Evolutionary conservation across 805 yeast species (phyloP).

Genomic region (Sugiyamaella qingdaonensis): DNA sequence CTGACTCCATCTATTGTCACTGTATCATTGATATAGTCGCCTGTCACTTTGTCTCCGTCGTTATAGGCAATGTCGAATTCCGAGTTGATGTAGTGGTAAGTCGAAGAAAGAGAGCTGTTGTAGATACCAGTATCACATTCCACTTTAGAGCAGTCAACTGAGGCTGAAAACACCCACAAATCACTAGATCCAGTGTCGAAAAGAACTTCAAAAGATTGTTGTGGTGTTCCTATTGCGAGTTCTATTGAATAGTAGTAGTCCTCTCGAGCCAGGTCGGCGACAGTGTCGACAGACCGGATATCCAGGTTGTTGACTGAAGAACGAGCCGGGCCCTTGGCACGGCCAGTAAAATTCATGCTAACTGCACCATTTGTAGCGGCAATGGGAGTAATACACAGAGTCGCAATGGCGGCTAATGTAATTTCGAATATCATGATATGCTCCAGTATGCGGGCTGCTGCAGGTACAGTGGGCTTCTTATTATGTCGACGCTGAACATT

Average conservation of each 20-base stretch:
- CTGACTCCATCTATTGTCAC: slow-evolving; percentile 45
- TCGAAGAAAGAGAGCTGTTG: slow-evolving; percentile 10
- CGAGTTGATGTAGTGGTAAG: slow-evolving; percentile 17
- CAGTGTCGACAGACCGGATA: neutral
- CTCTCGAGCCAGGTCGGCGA: neutral
- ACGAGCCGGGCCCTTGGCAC: neutral
- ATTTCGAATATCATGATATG: neutral
- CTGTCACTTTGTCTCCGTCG: slow-evolving; percentile 42
- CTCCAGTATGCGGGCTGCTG: neutral
- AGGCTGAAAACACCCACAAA: slow-evolving; percentile 44
- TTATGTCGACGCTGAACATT: too few relatives aligned
- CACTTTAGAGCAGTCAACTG: neutral
- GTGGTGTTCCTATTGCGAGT: slow-evolving; percentile 49
- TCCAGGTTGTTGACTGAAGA: neutral
- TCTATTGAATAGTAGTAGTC: slow-evolving; percentile 7
- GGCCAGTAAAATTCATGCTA: neutral
- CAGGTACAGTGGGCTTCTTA: too few relatives aligned
- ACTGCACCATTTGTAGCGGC: neutral
- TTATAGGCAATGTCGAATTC: slow-evolving; percentile 23
- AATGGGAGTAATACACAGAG: neutral
- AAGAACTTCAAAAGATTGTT: slow-evolving; percentile 48
- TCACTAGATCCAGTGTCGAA: slow-evolving; percentile 72
- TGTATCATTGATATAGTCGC: slow-evolving; percentile 55
- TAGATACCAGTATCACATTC: slow-evolving; percentile 1
- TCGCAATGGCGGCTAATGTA: neutral